phyloP scores from a whole-genome alignment of 2,329 filamentous ascomycete genomes.

The Anthostomella pinea region DNA sequence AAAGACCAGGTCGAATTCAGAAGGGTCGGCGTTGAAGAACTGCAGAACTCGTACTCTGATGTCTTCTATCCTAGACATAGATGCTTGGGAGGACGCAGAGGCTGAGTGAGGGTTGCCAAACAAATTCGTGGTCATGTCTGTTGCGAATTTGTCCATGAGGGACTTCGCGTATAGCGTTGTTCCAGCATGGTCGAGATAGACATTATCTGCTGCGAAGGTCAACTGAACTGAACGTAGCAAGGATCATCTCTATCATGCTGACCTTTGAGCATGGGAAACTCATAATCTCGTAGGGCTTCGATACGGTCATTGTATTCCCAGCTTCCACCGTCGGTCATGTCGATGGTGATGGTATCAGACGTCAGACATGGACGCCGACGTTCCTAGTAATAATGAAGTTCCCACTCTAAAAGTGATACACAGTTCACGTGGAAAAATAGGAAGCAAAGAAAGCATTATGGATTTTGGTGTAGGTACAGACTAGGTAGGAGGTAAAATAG shows the following conservation, averaged over 20 bases:
- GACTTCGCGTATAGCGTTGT: slow-evolving; percentile 81
- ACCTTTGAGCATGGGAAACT: slow-evolving; percentile 70
- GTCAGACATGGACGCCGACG: slow-evolving; percentile 16
- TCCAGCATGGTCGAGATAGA: slow-evolving; percentile 94
- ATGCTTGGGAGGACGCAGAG: slow-evolving; percentile 75
- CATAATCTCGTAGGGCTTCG: slow-evolving; percentile 54
- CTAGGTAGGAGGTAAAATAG: too few species aligned
- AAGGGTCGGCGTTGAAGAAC: slow-evolving; percentile 79
- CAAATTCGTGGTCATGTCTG: slow-evolving; percentile 73
- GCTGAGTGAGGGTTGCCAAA: slow-evolving; percentile 92
- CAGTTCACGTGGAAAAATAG: slow-evolving; percentile 4
- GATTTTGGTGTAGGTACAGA: too few species aligned
- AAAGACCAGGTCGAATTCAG: slow-evolving; percentile 76
- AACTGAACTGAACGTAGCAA: not conserved
- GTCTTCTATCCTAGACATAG: slow-evolving; percentile 73
- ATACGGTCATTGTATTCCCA: slow-evolving; percentile 56
- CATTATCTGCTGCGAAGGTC: slow-evolving; percentile 51
- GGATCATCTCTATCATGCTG: not conserved
- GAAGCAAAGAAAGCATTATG: slow-evolving; percentile 10
- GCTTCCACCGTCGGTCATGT: slow-evolving; percentile 27
- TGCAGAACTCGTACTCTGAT: slow-evolving; percentile 66
- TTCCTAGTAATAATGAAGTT: slow-evolving; percentile 5
- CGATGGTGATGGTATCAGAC: slow-evolving; percentile 17
- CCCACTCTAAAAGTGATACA: slow-evolving; percentile 3
- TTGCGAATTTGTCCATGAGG: slow-evolving; percentile 73